Percentiles rank a stretch among this genome's conserved stretches.
These are phyloP conservation scores for Dalbergia cochinchinensis DNA, from an alignment of 306 rosid species.

Conservation along the genomic window DNA sequence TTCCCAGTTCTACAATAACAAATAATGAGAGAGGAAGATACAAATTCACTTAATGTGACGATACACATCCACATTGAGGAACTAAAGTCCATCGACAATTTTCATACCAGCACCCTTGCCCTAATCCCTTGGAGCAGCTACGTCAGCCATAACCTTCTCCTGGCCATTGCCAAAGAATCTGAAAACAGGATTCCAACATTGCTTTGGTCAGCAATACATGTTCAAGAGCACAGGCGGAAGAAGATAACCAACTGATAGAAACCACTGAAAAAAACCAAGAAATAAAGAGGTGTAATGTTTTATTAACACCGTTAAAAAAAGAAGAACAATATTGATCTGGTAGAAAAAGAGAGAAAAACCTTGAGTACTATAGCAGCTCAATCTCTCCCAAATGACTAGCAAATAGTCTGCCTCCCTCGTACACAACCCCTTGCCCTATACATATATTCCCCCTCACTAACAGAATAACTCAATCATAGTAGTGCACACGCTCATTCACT, in stretches of 20 bases:
- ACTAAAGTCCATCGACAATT: conserved; percentile 70
- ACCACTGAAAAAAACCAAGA: too few relatives aligned
- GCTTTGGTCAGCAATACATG: conserved; percentile 40
- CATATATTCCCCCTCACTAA: too few relatives aligned
- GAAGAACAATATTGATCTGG: too few relatives aligned
- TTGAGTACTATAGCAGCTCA: too few relatives aligned
- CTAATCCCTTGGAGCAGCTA: conserved; percentile 67
- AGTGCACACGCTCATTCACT: too few relatives aligned
- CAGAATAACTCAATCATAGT: too few relatives aligned
- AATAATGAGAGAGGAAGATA: conserved; percentile 30
- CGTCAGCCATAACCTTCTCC: conserved; percentile 52
- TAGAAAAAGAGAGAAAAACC: too few relatives aligned
- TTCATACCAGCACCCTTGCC: conserved; percentile 79
- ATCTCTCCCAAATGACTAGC: too few relatives aligned
- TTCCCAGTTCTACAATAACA: conserved; percentile 8
- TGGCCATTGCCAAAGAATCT: conserved; percentile 97
- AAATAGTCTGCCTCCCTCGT: too few relatives aligned
- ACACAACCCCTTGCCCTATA: too few relatives aligned
- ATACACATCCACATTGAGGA: conserved; percentile 45
- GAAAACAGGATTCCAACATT: conserved; percentile 34
- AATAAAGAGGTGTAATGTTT: too few relatives aligned
- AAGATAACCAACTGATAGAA: conserved; percentile 37
- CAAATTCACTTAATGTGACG: conserved; percentile 57
- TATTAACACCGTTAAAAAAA: too few relatives aligned
- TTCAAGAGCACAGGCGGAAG: conserved; percentile 1